Base-by-base conservation (phyloP, 2,329 filamentous ascomycete genomes). In the Fusarium sambucinum region DNA sequence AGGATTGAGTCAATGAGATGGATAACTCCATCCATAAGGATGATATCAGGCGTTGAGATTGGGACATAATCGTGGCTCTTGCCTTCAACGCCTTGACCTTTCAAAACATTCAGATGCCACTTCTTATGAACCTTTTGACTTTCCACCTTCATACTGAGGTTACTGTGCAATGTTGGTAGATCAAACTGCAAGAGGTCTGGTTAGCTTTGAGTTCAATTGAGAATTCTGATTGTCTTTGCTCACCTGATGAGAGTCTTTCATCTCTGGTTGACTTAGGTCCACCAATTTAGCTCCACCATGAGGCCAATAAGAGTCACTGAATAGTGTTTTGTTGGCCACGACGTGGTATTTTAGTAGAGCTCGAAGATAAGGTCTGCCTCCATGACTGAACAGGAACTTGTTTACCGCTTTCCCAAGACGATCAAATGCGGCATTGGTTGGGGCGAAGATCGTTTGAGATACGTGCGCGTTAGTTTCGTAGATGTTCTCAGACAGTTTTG, bases 361-460 rank as follows among this genome's bases (percentile, higher is more conserved):
- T 16, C 55, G 55, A 5, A 57, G 45, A 30, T 57, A 57, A 2
- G 55, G 55, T 35, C 21, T 57, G 7, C 55, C 55, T 7, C 45
- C 55, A 14, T 37, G 29, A 14, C 45, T 51, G 5, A 51, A 57
- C 2, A 57, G 9, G 16, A 57, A 57, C 4, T 37, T 35, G 6
- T 23, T 44, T 4, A n/a, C 30, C 12, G 29, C 38, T 37, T 16
- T 17, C 21, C 55, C 45, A 14, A 57, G 37, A 5, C 45, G 55
- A 42, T 52, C 23, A 17, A 57, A 57, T 2, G 55, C 55, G 10
- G 45, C 38, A 51, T 57, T 37, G 2, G 45, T 57, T 35, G 55
- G 55, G n/a, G 55, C 55, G 44, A 57, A 57, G 17, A 57, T 29
- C 1, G 55, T 57, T 21, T 57, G 55, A n/a, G 55, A 57, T 6